phyloP scores from a whole-genome alignment of 441 rosid species.

The Jatropha multifida region DNA sequence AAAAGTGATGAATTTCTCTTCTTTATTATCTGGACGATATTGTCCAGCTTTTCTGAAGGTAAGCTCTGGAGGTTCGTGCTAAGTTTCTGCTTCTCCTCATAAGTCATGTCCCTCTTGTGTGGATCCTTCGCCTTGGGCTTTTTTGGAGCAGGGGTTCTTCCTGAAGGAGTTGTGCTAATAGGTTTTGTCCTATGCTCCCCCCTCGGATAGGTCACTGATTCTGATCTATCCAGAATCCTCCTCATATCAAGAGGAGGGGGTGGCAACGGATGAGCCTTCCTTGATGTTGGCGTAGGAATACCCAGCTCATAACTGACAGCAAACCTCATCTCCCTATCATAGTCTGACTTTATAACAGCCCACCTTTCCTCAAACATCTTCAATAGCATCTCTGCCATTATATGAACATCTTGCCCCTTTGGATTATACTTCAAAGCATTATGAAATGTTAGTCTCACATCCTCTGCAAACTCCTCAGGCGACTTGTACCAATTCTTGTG shows the following conservation, averaged over 20 bases:
- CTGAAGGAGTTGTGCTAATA: constrained; percentile 65
- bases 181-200: constrained; percentile 47
- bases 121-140: constrained; percentile 98
- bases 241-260: constrained; percentile 82
- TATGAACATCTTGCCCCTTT: constrained; percentile 88
- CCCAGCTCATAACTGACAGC: constrained; percentile 53
- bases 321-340: constrained; percentile 66
- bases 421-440: constrained; percentile 98
- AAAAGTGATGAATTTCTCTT: constrained; percentile 79
- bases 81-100: constrained; percentile 96
- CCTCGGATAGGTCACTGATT: constrained; percentile 48
- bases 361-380: constrained; percentile 86
- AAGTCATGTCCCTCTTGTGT: constrained; percentile 98
- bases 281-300: constrained; percentile 57
- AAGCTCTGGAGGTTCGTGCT: constrained; percentile 84
- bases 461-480: constrained; percentile 93
- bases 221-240: constrained; percentile 75
- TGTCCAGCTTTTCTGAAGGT: constrained; percentile 92
- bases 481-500: constrained; percentile 82
- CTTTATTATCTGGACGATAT: constrained; percentile 85
- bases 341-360: constrained; percentile 76
- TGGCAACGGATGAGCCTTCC: constrained; percentile 54
- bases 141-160: constrained; percentile 82
- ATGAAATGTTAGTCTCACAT: constrained; percentile 93
- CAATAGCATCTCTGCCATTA: constrained; percentile 76